Evolutionary conservation across 176 grass and related monocot species (phyloP), one percentile per base, ranked within the genome.

Genomic region (Zizania latifolia): DNA sequence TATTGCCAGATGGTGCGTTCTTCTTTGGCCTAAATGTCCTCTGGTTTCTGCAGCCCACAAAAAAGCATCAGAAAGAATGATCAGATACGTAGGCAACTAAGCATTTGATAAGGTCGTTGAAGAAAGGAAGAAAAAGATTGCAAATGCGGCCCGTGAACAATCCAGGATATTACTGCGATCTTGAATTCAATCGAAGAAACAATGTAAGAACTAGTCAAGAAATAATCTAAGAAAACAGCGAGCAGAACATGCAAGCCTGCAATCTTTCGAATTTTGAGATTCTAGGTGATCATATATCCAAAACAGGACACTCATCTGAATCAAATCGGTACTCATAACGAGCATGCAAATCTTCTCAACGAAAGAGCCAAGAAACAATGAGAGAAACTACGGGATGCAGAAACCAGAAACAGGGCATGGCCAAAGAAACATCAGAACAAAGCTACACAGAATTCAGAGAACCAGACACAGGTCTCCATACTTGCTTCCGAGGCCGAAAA

Each of bases 11-110:
- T 8, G 94, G 83, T 59, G 86, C 94, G 88, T 98, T 92, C 80
- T 98, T 98, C 83, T 97, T 98, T 11, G 94, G 94, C 75, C 94
- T 79, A 82, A 98, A 98, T 26, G 94, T 98, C 89, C 86, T 98
- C 75, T 98, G 94, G 77, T 98, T 98, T 74, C 84, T 98, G 68
- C 12, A 4, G 45, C 37, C 35, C 37, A 74, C 23, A n/a, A 60
- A 40, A 65, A 51, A 38, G 1, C n/a, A 65, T n/a, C 12, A 70
- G 24, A 70, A 24, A 62, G 9, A 63, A 63, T 32, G 9, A 62
- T 74, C 58, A 71, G 32, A 62, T 33, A 41, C 26, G 1, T 37
- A 78, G 48, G 5, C 34, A 35, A 11, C 2, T 16, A 12, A 46
- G 41, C 28, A 30, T 69, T 48, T 48, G 67, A 17, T 50, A 32